A percentile compares a stretch with the other conserved stretches of the same genome.
These are phyloP conservation scores for Solanum piurae DNA, from an alignment of 257 asterid species.

Conservation along the genomic window DNA sequence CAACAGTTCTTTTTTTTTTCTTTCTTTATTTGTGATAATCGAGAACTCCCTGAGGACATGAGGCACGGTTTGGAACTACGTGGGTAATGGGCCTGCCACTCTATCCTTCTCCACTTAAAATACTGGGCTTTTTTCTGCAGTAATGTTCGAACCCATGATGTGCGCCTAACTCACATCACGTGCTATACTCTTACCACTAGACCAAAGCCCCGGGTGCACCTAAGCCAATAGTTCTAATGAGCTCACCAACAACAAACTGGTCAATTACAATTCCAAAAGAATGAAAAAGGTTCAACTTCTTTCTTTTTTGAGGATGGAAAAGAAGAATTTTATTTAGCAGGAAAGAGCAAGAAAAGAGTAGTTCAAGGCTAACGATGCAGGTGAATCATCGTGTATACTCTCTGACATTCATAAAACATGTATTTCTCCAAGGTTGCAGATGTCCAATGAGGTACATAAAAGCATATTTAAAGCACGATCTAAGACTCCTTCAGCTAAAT, in stretches of 20 bases:
- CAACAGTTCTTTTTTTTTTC: background rate
- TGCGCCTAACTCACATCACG: background rate
- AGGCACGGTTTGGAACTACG: background rate
- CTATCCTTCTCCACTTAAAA: background rate
- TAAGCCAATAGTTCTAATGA: background rate
- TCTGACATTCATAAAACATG: background rate
- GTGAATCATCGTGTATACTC: background rate
- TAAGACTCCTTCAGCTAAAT: background rate
- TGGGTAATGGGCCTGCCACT: background rate
- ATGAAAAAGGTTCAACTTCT: background rate
- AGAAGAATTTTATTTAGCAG: background rate
- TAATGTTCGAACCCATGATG: background rate
- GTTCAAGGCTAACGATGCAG: background rate
- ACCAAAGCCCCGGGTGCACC: background rate
- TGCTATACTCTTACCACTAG: background rate
- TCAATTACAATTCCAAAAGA: background rate
- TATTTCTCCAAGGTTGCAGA: background rate
- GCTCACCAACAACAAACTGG: background rate
- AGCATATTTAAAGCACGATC: background rate
- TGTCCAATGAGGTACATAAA: background rate
- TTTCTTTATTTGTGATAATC: background rate
- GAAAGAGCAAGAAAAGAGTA: background rate
- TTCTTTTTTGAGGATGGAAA: background rate
- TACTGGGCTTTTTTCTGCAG: background rate
- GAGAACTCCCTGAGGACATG: background rate